phyloP scores from a whole-genome alignment of 2,329 filamentous ascomycete species.

The Erysiphe neolycopersici region DNA sequence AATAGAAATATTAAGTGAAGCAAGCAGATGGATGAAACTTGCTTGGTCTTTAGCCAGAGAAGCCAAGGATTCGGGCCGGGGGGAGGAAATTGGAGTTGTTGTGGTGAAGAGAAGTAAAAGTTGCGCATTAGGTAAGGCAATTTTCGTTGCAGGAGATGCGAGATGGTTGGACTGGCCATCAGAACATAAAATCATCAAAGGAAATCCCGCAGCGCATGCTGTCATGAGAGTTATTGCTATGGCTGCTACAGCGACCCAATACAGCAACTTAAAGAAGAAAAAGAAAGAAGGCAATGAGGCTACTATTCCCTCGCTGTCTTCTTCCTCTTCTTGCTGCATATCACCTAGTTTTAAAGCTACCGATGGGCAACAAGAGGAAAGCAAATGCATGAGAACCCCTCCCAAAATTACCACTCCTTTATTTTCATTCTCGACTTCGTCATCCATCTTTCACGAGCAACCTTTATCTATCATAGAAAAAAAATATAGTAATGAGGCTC shows the following conservation, averaged over 20 bases:
- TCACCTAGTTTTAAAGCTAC: background rate
- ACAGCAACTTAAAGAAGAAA: background rate
- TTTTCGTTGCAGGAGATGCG: constrained; percentile 53
- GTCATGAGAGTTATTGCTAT: constrained; percentile 60
- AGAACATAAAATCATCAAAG: constrained; percentile 16
- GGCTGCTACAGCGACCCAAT: constrained; percentile 29
- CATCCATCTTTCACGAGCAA: constrained; percentile 31
- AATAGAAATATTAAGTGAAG: constrained; percentile 37
- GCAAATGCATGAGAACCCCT: background rate
- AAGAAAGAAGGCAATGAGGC: too few relatives aligned
- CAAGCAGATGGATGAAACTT: constrained; percentile 38
- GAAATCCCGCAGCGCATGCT: constrained; percentile 55
- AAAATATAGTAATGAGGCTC: constrained; percentile 9
- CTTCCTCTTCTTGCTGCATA: background rate
- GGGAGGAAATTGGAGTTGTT: constrained; percentile 47
- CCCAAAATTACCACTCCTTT: background rate
- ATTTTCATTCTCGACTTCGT: background rate
- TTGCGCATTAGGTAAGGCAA: constrained; percentile 15
- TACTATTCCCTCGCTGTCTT: background rate
- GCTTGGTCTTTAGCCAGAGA: constrained; percentile 36
- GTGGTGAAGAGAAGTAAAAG: constrained; percentile 29
- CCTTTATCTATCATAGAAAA: constrained; percentile 43
- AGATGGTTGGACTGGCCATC: constrained; percentile 32
- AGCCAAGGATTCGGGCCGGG: constrained; percentile 25
- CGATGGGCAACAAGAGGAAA: too few relatives aligned